phyloP scores from a whole-genome alignment of 2,329 filamentous ascomycete genomes.

The Xylariaceae sp. region DNA sequence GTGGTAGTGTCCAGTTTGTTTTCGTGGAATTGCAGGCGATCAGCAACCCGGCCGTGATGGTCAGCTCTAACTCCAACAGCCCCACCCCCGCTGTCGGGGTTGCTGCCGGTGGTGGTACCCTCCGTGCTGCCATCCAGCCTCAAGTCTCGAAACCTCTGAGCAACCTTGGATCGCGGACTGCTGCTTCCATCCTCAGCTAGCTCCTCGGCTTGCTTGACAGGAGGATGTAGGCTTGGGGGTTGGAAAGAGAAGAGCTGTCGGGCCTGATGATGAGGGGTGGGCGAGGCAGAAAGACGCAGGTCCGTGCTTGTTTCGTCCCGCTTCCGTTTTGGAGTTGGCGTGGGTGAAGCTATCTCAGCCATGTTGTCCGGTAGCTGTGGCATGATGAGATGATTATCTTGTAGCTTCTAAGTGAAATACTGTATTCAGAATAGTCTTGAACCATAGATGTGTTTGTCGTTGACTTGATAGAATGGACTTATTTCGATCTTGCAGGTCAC shows the following conservation, averaged over 20 bases:
- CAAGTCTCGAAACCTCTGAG: slow-evolving; percentile 51
- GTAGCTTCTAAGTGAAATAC: too few species aligned
- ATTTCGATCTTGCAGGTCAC: too few species aligned
- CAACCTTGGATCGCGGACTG: slow-evolving; percentile 53
- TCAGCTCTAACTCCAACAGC: slow-evolving; percentile 26
- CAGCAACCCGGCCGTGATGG: slow-evolving; percentile 1
- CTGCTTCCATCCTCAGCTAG: slow-evolving; percentile 44
- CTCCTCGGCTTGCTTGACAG: slow-evolving; percentile 8
- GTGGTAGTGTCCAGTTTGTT: not conserved
- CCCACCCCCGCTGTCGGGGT: slow-evolving; percentile 44
- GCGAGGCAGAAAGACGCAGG: slow-evolving; percentile 28
- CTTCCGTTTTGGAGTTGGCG: slow-evolving; percentile 46
- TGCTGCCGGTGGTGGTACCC: slow-evolving; percentile 3
- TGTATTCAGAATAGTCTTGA: not conserved
- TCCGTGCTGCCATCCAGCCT: slow-evolving; percentile 33
- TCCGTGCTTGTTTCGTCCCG: slow-evolving; percentile 36
- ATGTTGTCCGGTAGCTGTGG: slow-evolving; percentile 9
- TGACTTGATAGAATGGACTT: too few species aligned
- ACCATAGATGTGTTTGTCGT: too few species aligned
- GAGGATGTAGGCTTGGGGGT: slow-evolving; percentile 21
- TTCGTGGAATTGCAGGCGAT: slow-evolving; percentile 1
- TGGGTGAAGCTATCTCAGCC: slow-evolving; percentile 24
- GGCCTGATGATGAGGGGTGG: slow-evolving; percentile 24
- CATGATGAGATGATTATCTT: not conserved
- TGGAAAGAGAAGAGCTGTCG: slow-evolving; percentile 50